Conservation (phyloP, 257 asterid species). For the Fraxinus anomala region DNA sequence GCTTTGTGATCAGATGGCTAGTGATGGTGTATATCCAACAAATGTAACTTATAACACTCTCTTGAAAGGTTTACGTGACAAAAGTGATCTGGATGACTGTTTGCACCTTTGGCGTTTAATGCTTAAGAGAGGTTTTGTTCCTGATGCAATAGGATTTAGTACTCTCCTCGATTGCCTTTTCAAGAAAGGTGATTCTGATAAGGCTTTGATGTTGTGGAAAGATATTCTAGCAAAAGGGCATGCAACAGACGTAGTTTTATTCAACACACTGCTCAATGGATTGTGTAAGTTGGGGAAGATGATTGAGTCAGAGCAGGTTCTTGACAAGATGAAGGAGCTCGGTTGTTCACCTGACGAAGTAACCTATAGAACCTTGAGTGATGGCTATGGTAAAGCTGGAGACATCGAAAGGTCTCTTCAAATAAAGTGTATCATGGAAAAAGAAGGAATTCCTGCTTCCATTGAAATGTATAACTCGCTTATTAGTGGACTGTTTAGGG, state of each 20-base stretch:
- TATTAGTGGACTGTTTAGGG: constrained; percentile 69
- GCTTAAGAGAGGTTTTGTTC: constrained; percentile 69
- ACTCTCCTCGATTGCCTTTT: constrained; percentile 71
- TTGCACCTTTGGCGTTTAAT: constrained; percentile 42
- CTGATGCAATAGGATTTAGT: constrained; percentile 70
- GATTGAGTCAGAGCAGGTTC: constrained; percentile 67
- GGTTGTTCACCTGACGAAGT: constrained; percentile 73
- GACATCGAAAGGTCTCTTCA: constrained; percentile 56
- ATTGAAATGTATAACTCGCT: constrained; percentile 80
- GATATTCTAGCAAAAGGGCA: constrained; percentile 69
- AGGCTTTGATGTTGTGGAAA: constrained; percentile 70
- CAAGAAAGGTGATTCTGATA: constrained; percentile 43
- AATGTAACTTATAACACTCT: constrained; percentile 73
- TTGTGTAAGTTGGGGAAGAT: constrained; percentile 77
- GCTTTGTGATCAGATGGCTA: constrained; percentile 68
- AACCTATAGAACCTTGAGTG: constrained; percentile 65
- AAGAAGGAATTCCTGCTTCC: constrained; percentile 51
- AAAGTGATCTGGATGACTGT: constrained; percentile 66
- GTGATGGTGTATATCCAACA: constrained; percentile 57
- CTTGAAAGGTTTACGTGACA: constrained; percentile 65
- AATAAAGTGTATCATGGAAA: constrained; percentile 57
- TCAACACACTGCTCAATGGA: constrained; percentile 72
- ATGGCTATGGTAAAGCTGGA: constrained; percentile 75
- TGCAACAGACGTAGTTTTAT: constrained; percentile 50
- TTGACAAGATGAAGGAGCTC: constrained; percentile 64